These are phyloP conservation scores for Chytriomyces confervae DNA, from an alignment of 192 early-diverging fungal species.

Conservation along the genomic window DNA sequence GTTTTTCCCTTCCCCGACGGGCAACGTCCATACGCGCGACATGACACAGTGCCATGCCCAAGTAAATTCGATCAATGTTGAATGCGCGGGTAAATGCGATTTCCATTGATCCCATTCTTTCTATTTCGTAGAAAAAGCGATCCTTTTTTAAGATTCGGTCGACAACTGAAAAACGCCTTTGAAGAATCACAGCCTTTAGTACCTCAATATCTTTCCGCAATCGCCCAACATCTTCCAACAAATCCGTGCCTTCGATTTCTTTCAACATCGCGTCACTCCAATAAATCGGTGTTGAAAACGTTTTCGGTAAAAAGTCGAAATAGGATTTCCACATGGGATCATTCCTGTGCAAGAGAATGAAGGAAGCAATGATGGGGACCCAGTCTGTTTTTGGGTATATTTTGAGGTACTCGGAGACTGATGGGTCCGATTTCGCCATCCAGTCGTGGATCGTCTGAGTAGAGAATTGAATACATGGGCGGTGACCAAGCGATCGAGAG, in stretches of 20 bases:
- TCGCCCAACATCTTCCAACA: background rate
- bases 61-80: background rate
- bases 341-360: slow-evolving; percentile 2
- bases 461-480: too few species aligned
- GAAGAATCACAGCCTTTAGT: too few species aligned
- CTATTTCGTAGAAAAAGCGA: background rate
- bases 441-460: slow-evolving; percentile 20
- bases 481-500: too few species aligned
- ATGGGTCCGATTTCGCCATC: slow-evolving; percentile 10
- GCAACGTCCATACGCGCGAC: slow-evolving; percentile 20
- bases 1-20: slow-evolving; percentile 15
- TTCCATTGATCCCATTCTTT: slow-evolving; percentile 16
- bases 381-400: slow-evolving; percentile 23
- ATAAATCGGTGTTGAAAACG: slow-evolving; percentile 9
- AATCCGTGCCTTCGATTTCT: slow-evolving; percentile 17
- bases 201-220: slow-evolving; percentile 22
- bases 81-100: background rate
- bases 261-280: slow-evolving; percentile 13
- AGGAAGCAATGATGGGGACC: slow-evolving; percentile 24
- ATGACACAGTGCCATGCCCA: slow-evolving; percentile 26
- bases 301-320: background rate
- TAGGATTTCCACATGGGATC: slow-evolving; percentile 12
- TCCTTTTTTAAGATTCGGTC: too few species aligned
- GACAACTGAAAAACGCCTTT: too few species aligned
- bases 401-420: background rate